Evolutionary conservation across 352 stramenopile species (phyloP), one percentile per base, ranked within the genome.

Genomic region (Globisporangium parvum): DNA sequence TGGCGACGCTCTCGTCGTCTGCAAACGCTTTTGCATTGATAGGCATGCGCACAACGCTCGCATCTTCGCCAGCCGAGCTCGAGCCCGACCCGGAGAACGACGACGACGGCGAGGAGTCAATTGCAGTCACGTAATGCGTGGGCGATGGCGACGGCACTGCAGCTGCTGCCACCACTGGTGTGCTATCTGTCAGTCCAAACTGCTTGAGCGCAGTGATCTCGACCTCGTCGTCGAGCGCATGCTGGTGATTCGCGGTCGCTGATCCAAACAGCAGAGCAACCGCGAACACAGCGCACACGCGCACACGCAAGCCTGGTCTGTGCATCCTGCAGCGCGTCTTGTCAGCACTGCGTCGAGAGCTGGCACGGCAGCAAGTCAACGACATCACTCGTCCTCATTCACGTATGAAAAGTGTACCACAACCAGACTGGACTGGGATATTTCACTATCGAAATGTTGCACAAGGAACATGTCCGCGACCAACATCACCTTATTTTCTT

Each of bases 161-260:
- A 31, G 20, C 10, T 14, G 4, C 14, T 9, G 21, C 23, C 17
- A 21, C n/a, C 1, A 26, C 14, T 23, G 42, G 11, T 8, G 33
- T 23, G 39, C 46, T 47, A 0, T 52, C 37, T 15, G 15, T 20
- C 33, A 62, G 41, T 11, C 48, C 49, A 20, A 62, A 8, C 4
- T 35, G 49, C 15, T 23, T 14, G 20, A 62, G 57, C 23, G 26
- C 31, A 6, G 41, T 57, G 50, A 57, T 57, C 33, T 62, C 57
- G 35, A 26, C 8, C 9, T 60, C 45, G 8, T 48, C 33, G 21
- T 17, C 28, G 8, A 28, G 28, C n/a, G 17, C 23, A 20, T 11
- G 15, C 24, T 51, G 15, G 6, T 31, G 42, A 47, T 41, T 37
- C 54, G 46, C 54, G 33, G 46, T 24, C 6, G 17, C 41, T 28